Base-by-base conservation (phyloP, 176 grass and related monocot species). In the Coix lacrymajobi region DNA sequence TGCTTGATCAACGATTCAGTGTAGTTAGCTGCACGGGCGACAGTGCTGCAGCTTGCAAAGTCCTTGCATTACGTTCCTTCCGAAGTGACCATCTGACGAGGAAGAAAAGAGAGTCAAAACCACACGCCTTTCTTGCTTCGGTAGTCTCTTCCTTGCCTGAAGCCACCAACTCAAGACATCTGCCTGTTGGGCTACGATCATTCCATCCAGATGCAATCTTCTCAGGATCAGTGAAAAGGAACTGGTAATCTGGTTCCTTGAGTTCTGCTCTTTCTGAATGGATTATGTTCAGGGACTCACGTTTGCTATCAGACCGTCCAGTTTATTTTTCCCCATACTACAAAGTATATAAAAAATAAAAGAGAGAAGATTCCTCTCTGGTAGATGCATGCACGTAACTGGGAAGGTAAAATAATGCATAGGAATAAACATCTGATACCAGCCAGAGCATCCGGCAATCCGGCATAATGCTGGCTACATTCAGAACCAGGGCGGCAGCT, bases 401-500 rank as follows among this genome's bases (percentile, higher is more conserved):
- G 0, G 36, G 25, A 61, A 62, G 52, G 17, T 73, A 83, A 48
- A 73, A 75, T 37, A 73, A 75, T 37, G 29, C 14, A 16, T 66
- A 15, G 22, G 40, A 15, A 41, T 26, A 40, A 28, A 41, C 66
- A 54, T 31, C 13, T 44, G 25, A 60, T 43, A 15, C 56, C 54
- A 60, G 74, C 56, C 54, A 60, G 74, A 29, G 14, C 75, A 43
- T 26, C 52, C 3, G 26, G 26, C 26, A 48, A 9, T 39, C 66
- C 40, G 30, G 57, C 72, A 43, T 68, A 20, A 66, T 54, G 19
- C 64, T 38, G 45, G 0, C 15, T 22, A 25, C 62, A 64, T 40
- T 43, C 24, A 77, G 62, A 68, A 68, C 37, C 62, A 67, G 44
- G 63, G 30, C 31, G 67, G 78, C 82, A 48, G 69, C 56, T 26